phyloP scores from a whole-genome alignment of 2,329 filamentous ascomycete species.

The Coniochaeta prunicola region DNA sequence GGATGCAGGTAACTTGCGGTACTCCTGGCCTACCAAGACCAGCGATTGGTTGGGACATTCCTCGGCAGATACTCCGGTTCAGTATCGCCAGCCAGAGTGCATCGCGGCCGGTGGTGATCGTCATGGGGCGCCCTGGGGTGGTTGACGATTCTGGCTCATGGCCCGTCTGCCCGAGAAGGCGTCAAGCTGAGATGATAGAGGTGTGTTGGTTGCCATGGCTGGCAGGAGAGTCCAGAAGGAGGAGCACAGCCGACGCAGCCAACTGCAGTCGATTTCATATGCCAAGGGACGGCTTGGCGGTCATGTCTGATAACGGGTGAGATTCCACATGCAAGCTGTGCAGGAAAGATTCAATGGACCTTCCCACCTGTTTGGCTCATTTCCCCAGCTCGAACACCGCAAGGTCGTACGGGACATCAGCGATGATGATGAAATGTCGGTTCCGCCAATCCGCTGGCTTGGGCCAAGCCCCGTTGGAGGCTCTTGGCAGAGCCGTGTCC shows the following conservation, averaged over 20 bases:
- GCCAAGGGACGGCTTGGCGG: background rate
- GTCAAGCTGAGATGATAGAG: background rate
- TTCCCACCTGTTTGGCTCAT: background rate
- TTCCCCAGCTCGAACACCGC: background rate
- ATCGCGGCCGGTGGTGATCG: background rate
- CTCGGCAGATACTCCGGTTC: background rate
- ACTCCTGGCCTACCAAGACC: background rate
- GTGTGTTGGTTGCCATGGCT: background rate
- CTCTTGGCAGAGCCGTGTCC: background rate
- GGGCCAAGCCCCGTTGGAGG: background rate
- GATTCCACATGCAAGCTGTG: background rate
- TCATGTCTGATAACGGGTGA: background rate
- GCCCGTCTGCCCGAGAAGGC: background rate
- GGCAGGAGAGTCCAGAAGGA: background rate
- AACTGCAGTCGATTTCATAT: background rate
- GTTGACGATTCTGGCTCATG: background rate
- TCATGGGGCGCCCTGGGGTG: background rate
- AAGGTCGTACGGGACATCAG: background rate
- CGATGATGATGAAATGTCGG: background rate
- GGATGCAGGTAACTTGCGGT: background rate
- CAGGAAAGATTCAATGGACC: background rate
- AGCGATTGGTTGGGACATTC: background rate
- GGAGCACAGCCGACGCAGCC: background rate
- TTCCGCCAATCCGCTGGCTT: conserved; percentile 1
- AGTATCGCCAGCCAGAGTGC: background rate